A percentile compares a stretch with the other conserved stretches of the same genome.
These are phyloP conservation scores for Hyaloscypha variabilis DNA, from an alignment of 495 filamentous ascomycete genomes.

Conservation along the genomic window DNA sequence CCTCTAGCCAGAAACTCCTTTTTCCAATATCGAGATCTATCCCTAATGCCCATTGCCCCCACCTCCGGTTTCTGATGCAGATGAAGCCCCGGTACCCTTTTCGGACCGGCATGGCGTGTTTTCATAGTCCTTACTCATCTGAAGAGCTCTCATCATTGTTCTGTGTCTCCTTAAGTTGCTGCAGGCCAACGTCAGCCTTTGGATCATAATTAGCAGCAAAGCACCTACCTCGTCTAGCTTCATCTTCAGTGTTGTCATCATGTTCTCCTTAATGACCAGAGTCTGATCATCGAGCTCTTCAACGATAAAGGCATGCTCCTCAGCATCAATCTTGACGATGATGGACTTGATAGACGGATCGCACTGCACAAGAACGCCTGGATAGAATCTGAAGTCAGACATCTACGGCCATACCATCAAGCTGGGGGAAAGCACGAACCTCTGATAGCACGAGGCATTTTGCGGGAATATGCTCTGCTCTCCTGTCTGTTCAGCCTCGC, in stretches of 20 bases:
- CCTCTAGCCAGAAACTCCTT: background rate
- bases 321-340: slow-evolving; percentile 62
- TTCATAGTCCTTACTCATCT: background rate
- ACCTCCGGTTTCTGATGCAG: background rate
- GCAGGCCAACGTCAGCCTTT: slow-evolving; percentile 8
- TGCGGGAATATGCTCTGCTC: background rate
- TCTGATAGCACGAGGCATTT: slow-evolving; percentile 28
- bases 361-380: slow-evolving; percentile 70
- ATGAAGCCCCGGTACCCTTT: background rate
- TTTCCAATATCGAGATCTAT: background rate
- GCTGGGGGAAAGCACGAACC: slow-evolving; percentile 8
- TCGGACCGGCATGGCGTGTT: no score
- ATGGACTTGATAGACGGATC: slow-evolving; percentile 64
- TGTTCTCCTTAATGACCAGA: slow-evolving; percentile 72
- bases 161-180: slow-evolving; percentile 27
- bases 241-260: slow-evolving; percentile 60
- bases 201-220: background rate
- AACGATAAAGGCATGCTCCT: slow-evolving; percentile 55
- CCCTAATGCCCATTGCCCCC: background rate
- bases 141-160: slow-evolving; percentile 10
- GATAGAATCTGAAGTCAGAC: background rate
- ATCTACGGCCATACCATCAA: no score
- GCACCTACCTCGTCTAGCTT: slow-evolving; percentile 60
- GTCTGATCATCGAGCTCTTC: slow-evolving; percentile 76
- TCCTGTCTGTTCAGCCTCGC: background rate